Evolutionary conservation across 371 early-diverging fungal species (phyloP), one percentile per base, ranked within the genome.

Genomic region (Haplosporangium sp.): DNA sequence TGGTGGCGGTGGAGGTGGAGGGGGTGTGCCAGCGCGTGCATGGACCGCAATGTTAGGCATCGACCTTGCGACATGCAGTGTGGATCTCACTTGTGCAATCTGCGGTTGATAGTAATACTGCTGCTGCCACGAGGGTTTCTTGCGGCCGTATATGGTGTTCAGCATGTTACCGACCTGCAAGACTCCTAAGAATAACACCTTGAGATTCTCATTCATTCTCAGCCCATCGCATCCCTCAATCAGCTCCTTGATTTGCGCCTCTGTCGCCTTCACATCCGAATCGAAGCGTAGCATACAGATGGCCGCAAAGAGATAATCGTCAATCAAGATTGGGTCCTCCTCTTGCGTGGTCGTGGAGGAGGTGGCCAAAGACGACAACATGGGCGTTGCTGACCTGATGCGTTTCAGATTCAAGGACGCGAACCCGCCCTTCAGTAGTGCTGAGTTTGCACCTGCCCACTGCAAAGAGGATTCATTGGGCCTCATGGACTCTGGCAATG

Each of bases 161-260:
- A 77, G 40, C 79, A 77, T 67, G 52, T 77, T 77, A 18, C 79
- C 79, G 40, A 77, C 68, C 60, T 77, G 71, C 46, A 77, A 47
- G 9, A 77, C 72, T 1, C 68, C 79, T 48, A 77, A 36, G 55
- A 77, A 77, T 23, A 77, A 36, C 5, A 57, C 45, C 21, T 72
- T 77, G 14, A 77, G 59, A 42, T 68, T 21, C 55, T 77, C 69
- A 23, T 68, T 77, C 62, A 46, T 64, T 62, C 72, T 36, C 41
- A 77, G 41, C 1, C 63, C 37, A 60, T 77, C 79, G 43, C 79
- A 77, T 0, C 79, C 79, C 13, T 77, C 64, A 13, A 72, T 48
- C 48, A 77, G 38, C 36, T 67, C 79, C 20, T 51, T 52, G 51
- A 77, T 57, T 48, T 77, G 79, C 0, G 61, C 47, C 36, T 51